phyloP scores from a whole-genome alignment of 805 yeast genomes.

The baker's yeast (Saccharomyces cerevisiae) region DNA sequence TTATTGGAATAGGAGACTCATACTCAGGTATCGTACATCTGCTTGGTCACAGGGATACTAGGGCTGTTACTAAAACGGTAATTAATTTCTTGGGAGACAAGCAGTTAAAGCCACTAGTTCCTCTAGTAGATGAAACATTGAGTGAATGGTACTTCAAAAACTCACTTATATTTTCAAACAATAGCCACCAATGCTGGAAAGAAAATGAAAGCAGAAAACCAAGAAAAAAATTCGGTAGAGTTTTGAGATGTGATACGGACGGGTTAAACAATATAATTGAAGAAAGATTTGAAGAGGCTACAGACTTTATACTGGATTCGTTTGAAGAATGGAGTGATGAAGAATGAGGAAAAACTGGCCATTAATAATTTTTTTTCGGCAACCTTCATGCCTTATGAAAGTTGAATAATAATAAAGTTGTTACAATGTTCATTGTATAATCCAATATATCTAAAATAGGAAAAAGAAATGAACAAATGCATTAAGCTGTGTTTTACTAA shows the following conservation, averaged over 20 bases:
- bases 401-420: neutral
- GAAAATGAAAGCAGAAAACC: conserved; percentile 56
- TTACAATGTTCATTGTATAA: neutral
- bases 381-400: neutral
- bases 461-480: neutral
- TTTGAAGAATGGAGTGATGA: conserved; percentile 57
- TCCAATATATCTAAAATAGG: neutral
- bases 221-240: conserved; percentile 86
- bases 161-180: conserved; percentile 72
- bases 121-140: conserved; percentile 81
- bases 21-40: conserved; percentile 80
- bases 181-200: conserved; percentile 76
- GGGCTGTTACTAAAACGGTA: conserved; percentile 61
- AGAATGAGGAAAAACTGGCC: conserved; percentile 17
- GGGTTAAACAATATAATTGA: conserved; percentile 69
- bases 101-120: conserved; percentile 68
- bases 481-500: neutral
- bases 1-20: conserved; percentile 86
- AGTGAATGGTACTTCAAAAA: conserved; percentile 87
- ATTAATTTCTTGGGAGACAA: conserved; percentile 62
- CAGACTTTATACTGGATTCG: conserved; percentile 74
- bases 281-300: conserved; percentile 77
- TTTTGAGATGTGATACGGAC: conserved; percentile 61
- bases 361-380: conserved; percentile 29
- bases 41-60: conserved; percentile 68